These are phyloP conservation scores for Eucalyptus sideroxylon DNA, from an alignment of 345 rosid species.

Conservation along the genomic window DNA sequence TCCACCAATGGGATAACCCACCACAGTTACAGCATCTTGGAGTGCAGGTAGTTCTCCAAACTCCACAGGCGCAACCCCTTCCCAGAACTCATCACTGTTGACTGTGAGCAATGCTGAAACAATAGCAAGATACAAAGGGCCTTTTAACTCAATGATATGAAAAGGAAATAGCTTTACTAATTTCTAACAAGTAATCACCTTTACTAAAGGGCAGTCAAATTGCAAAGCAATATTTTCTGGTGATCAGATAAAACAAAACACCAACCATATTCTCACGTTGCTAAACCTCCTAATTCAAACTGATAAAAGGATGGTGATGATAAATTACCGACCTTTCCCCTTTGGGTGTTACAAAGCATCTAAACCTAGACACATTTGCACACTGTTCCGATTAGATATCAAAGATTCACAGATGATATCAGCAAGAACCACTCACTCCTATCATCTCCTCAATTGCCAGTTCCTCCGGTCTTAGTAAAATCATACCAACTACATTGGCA, in stretches of 20 bases:
- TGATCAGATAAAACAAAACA: neutral
- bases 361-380: neutral
- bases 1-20: slow-evolving; percentile 94
- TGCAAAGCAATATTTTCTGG: neutral
- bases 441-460: neutral
- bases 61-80: slow-evolving; percentile 75
- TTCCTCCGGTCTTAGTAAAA: neutral
- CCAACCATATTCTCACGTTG: neutral
- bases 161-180: neutral
- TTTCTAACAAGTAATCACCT: neutral
- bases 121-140: neutral
- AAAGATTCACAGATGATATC: neutral
- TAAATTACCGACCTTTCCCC: neutral
- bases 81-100: slow-evolving; percentile 88
- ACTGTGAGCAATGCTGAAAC: slow-evolving; percentile 62
- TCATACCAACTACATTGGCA: neutral
- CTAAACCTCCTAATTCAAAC: neutral
- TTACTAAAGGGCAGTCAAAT: neutral
- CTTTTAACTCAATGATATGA: neutral
- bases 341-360: neutral
- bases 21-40: slow-evolving; percentile 96
- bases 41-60: slow-evolving; percentile 91
- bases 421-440: neutral
- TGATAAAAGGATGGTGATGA: neutral
- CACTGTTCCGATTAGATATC: neutral